A percentile compares a stretch with the other conserved stretches of the same genome.
phyloP scores from a whole-genome alignment of 208 protist species.

The Crithidia brevicula region DNA sequence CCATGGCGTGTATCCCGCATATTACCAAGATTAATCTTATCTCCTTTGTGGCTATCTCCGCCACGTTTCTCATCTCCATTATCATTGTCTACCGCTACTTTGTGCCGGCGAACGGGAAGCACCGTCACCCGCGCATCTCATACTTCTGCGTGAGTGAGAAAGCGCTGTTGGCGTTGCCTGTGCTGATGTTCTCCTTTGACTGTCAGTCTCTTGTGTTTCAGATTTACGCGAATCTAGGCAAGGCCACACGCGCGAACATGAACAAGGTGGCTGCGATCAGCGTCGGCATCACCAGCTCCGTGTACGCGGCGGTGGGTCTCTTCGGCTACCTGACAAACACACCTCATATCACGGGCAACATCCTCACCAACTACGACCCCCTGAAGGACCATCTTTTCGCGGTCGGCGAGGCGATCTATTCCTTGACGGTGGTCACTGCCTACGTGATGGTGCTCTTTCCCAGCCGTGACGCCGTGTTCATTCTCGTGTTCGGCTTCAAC shows the following conservation, averaged over 20 bases:
- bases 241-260: constrained; percentile 65
- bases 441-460: constrained; percentile 81
- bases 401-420: constrained; percentile 64
- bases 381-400: constrained; percentile 61
- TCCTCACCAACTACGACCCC: constrained; percentile 81
- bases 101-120: constrained; percentile 33
- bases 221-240: constrained; percentile 62
- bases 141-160: constrained; percentile 42
- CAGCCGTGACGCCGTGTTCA: constrained; percentile 77
- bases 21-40: constrained; percentile 58
- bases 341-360: constrained; percentile 62
- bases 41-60: constrained; percentile 69
- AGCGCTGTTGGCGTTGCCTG: constrained; percentile 58
- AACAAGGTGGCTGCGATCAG: constrained; percentile 49
- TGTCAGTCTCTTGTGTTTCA: constrained; percentile 85
- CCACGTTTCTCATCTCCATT: constrained; percentile 58
- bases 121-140: constrained; percentile 5
- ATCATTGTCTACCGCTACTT: constrained; percentile 77
- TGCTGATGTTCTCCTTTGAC: constrained; percentile 89
- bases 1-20: constrained; percentile 65
- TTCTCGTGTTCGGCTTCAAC: constrained; percentile 80
- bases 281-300: constrained; percentile 43
- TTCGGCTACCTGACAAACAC: constrained; percentile 78
- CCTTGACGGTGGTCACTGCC: constrained; percentile 65
- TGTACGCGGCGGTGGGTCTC: constrained; percentile 68